Conservation (phyloP, 805 yeast species). For the Pichia eremophila region DNA sequence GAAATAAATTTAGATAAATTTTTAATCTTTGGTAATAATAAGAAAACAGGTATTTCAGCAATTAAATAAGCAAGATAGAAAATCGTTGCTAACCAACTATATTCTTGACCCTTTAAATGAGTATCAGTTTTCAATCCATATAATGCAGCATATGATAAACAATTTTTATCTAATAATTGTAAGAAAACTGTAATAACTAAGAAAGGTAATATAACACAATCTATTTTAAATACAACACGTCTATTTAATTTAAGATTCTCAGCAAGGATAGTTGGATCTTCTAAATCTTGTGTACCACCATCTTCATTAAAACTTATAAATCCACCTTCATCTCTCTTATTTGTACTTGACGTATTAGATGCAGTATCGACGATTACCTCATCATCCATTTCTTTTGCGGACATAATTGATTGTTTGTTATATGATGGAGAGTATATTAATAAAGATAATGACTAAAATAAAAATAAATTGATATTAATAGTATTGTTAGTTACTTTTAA, state of each 20-base stretch:
- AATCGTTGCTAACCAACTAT: constrained; percentile 35
- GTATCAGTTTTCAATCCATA: constrained; percentile 34
- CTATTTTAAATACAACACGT: constrained; percentile 17
- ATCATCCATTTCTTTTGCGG: too few species aligned
- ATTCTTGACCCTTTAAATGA: constrained; percentile 31
- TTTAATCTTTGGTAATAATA: constrained; percentile 27
- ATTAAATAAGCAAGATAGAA: constrained; percentile 33
- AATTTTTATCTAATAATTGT: constrained; percentile 30
- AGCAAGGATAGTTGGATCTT: constrained; percentile 11
- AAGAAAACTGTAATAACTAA: constrained; percentile 23
- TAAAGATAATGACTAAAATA: too few species aligned
- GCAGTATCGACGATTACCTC: too few species aligned
- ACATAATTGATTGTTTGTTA: too few species aligned
- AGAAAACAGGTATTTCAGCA: constrained; percentile 36
- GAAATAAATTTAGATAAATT: constrained; percentile 25
- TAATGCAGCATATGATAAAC: constrained; percentile 36
- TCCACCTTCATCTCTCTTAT: background rate
- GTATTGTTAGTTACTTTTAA: too few species aligned
- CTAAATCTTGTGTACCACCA: background rate
- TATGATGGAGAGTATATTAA: too few species aligned
- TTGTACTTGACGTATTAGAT: background rate
- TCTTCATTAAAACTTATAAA: background rate
- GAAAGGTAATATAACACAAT: constrained; percentile 16
- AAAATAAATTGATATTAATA: too few species aligned
- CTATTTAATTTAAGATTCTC: constrained; percentile 13